Conservation (phyloP, 2,329 filamentous ascomycete genomes). For the Cladophialophora chaetospira region DNA sequence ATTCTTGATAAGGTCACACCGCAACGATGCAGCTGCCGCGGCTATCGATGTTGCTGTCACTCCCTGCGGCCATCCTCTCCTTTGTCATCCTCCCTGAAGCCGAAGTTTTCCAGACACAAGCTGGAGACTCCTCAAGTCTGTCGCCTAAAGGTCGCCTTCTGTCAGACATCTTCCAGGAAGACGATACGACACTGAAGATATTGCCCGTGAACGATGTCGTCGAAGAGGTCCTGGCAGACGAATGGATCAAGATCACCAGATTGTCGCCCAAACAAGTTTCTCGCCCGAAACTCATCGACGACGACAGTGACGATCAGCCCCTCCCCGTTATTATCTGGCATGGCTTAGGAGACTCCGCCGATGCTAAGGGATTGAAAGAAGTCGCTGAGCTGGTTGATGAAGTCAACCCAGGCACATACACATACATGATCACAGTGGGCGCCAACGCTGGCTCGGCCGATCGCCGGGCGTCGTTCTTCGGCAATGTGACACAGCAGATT, state of each 20-base stretch:
- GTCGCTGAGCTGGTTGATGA: constrained; percentile 72
- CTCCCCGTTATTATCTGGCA: constrained; percentile 96
- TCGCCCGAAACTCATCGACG: background rate
- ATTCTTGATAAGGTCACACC: background rate
- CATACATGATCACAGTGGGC: constrained; percentile 75
- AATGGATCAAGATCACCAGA: constrained; percentile 22
- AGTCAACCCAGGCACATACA: constrained; percentile 78
- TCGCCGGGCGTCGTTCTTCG: constrained; percentile 83
- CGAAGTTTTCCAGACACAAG: constrained; percentile 21
- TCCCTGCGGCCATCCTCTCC: constrained; percentile 20
- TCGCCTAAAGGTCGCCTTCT: background rate
- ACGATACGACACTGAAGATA: background rate
- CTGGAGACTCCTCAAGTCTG: background rate
- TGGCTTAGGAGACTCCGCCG: constrained; percentile 69
- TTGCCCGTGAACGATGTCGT: background rate
- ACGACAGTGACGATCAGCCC: constrained; percentile 47
- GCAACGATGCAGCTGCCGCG: constrained; percentile 16
- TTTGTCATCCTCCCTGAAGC: constrained; percentile 28
- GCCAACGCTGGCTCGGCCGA: constrained; percentile 65
- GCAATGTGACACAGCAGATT: constrained; percentile 81
- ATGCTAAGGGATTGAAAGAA: constrained; percentile 70
- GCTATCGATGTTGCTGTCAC: constrained; percentile 14
- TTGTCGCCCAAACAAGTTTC: constrained; percentile 11
- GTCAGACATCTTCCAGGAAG: background rate
- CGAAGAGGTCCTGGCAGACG: constrained; percentile 11